Evolutionary conservation across 2,329 filamentous ascomycete genomes (phyloP).

Genomic region (Cercospora sp.): DNA sequence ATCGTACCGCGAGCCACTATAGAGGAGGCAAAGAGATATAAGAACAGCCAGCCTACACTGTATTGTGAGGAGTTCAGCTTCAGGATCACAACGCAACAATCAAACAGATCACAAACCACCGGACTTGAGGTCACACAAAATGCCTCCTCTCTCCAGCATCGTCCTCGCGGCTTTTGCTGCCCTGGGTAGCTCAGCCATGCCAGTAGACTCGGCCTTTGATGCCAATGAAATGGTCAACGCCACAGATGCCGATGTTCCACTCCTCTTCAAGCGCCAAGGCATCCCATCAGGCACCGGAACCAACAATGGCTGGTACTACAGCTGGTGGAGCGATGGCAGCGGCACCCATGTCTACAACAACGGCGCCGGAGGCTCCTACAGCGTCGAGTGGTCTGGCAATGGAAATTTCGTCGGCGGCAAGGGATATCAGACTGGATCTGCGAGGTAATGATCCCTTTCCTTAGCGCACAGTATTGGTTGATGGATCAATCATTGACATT

Average conservation of each 20-base stretch:
- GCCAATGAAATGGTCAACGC: background rate
- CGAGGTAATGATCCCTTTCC: conserved; percentile 2
- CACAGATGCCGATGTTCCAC: background rate
- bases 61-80: background rate
- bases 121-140: background rate
- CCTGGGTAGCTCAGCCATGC: background rate
- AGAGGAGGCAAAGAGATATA: background rate
- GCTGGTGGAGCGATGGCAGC: conserved; percentile 59
- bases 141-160: background rate
- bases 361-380: conserved; percentile 50
- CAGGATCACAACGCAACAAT: background rate
- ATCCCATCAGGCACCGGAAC: conserved; percentile 42
- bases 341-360: conserved; percentile 56
- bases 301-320: conserved; percentile 60
- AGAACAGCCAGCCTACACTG: background rate
- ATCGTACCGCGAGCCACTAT: background rate
- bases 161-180: background rate
- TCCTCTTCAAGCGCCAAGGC: background rate
- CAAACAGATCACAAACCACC: too few relatives aligned
- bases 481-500: background rate
- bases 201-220: background rate
- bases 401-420: conserved; percentile 60
- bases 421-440: conserved; percentile 49
- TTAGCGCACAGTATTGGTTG: too few relatives aligned
- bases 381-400: conserved; percentile 46